These are phyloP conservation scores for Chrysopogon serrulatus DNA, from an alignment of 176 grass and related monocot species.

Conservation along the genomic window DNA sequence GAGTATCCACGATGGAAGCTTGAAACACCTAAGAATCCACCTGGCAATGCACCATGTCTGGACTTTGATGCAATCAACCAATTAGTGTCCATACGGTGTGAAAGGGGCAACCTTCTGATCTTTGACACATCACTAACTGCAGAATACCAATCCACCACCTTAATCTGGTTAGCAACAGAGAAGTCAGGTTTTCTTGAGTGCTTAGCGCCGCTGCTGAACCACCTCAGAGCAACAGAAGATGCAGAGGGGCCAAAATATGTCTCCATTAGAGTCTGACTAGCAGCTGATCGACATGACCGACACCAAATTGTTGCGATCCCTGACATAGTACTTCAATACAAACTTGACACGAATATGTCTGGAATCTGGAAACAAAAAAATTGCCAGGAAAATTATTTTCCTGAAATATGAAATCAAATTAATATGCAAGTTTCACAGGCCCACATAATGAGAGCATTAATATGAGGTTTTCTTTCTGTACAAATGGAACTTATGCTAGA, in stretches of 20 bases:
- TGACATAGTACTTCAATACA: constrained; percentile 26
- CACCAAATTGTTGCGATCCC: constrained; percentile 17
- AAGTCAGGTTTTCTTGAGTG: constrained; percentile 1
- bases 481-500: background rate
- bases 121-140: constrained; percentile 19
- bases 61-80: constrained; percentile 26
- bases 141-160: constrained; percentile 7
- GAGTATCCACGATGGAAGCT: constrained; percentile 38
- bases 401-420: constrained; percentile 9
- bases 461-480: background rate
- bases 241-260: constrained; percentile 12
- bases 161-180: constrained; percentile 9
- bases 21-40: constrained; percentile 19
- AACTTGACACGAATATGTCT: constrained; percentile 10
- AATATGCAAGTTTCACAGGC: background rate
- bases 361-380: background rate
- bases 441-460: background rate
- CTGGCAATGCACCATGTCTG: constrained; percentile 16
- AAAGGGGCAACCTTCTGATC: constrained; percentile 3
- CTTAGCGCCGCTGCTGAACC: constrained; percentile 30
- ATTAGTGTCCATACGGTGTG: constrained; percentile 21
- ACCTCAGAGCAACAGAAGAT: constrained; percentile 21
- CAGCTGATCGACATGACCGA: background rate
- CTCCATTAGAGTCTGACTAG: constrained; percentile 35
- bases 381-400: background rate